Conservation (phyloP, 108 stramenopile species). For the Cylindrotheca closterium region DNA sequence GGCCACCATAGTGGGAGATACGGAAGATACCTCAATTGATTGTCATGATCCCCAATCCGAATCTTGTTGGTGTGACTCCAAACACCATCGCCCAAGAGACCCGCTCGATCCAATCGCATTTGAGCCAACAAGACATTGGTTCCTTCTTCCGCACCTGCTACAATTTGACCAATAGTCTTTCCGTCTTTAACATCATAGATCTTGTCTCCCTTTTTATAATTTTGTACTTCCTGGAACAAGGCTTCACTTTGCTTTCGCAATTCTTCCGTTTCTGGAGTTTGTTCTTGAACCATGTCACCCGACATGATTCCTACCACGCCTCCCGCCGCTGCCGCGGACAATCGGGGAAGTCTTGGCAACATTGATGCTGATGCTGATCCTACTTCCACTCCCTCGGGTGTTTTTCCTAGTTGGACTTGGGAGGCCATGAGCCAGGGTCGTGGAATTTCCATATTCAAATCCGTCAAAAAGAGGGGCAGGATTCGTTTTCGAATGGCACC, state of each 20-base stretch:
- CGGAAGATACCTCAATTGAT: conserved; percentile 74
- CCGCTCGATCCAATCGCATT: conserved; percentile 78
- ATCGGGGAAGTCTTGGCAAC: conserved; percentile 59
- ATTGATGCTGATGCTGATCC: conserved; percentile 6
- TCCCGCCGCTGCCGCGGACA: conserved; percentile 68
- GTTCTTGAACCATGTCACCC: conserved; percentile 35
- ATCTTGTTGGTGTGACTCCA: conserved; percentile 77
- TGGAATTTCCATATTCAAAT: conserved; percentile 70
- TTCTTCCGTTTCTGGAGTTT: conserved; percentile 28
- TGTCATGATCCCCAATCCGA: conserved; percentile 45
- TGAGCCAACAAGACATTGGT: conserved; percentile 79
- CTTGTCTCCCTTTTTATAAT: conserved; percentile 50
- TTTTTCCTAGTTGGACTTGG: conserved; percentile 52
- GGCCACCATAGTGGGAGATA: conserved; percentile 90
- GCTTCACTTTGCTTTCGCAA: conserved; percentile 41
- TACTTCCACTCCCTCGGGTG: conserved; percentile 8
- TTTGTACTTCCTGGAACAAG: conserved; percentile 41
- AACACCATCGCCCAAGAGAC: conserved; percentile 40
- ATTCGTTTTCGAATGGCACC: conserved; percentile 92
- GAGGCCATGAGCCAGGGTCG: conserved; percentile 74
- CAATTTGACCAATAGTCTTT: conserved; percentile 79
- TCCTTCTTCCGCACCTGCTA: conserved; percentile 69
- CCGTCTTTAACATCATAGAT: conserved; percentile 76
- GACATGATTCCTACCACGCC: conserved; percentile 70
- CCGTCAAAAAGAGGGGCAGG: conserved; percentile 79